Percentiles rank a stretch among this genome's conserved stretches.
These are phyloP conservation scores for Fusarium chlamydosporum DNA, from an alignment of 2,329 filamentous ascomycete species.

Conservation along the genomic window DNA sequence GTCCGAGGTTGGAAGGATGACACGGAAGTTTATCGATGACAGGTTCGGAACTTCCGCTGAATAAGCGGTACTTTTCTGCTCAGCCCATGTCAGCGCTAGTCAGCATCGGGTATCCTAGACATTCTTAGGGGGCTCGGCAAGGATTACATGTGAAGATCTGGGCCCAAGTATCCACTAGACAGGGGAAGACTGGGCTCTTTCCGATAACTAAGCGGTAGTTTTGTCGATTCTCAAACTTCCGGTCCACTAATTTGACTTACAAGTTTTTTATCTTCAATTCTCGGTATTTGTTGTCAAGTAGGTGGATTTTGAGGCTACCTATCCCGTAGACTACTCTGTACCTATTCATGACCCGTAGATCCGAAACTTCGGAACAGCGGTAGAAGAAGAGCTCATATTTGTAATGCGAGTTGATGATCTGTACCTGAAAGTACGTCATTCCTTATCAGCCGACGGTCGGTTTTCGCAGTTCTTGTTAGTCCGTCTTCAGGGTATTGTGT, in stretches of 20 bases:
- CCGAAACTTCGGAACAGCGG: conserved; percentile 1
- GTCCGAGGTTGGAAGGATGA: conserved; percentile 3
- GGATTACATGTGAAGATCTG: not conserved
- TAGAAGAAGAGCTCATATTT: not conserved
- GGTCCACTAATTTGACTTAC: conserved; percentile 15
- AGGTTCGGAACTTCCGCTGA: conserved; percentile 26
- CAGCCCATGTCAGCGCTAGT: conserved; percentile 7
- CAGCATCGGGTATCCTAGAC: not conserved
- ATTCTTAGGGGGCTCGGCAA: not conserved
- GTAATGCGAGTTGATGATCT: too few species aligned
- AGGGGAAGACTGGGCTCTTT: not conserved
- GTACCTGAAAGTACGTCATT: not conserved
- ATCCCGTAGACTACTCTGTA: too few species aligned
- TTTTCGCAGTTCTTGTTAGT: not conserved
- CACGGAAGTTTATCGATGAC: conserved; percentile 12
- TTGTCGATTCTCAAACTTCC: not conserved
- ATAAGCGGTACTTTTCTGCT: conserved; percentile 17
- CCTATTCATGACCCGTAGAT: not conserved
- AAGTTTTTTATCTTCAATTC: not conserved
- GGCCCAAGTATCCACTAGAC: not conserved
- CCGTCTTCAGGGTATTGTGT: not conserved
- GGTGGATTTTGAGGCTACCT: not conserved
- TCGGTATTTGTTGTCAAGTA: not conserved
- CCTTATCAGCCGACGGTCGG: not conserved
- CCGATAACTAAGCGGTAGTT: conserved; percentile 11